Base-by-base conservation (phyloP, 345 rosid species). In the Melastoma malabathricum region DNA sequence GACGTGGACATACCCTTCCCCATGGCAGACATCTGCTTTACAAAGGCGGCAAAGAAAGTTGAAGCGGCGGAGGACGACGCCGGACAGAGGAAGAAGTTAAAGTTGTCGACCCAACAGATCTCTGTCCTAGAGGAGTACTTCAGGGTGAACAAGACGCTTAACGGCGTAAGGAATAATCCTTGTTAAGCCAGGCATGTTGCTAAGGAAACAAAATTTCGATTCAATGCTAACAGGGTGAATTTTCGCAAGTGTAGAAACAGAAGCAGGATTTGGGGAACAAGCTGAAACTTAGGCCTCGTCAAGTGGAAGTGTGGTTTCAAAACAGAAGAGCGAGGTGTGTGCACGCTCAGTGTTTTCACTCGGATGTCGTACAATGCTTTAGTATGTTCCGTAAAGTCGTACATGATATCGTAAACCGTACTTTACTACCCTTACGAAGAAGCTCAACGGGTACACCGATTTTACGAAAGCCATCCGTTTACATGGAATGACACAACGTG, bases 271-370 rank as follows among this genome's bases (percentile, higher is more conserved):
- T 60, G 58, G 64, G 58, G 13, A 53, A 41, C 9, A 57, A 16
- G 15, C 44, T 60, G 15, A 60, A 43, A 17, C 64, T 60, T 18
- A 51, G 64, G 23, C 64, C 58, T 3, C 52, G 58, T 22, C 64
- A 53, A 60, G 59, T 60, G 47, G 64, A 60, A 47, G 64, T 60
- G n/a, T 60, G 64, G 64, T 60, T 60, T 52, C 64, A 60, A 47
- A 60, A 60, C 15, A 47, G 64, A 34, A 60, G 59, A 46, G 64
- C 59, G 44, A 52, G 64, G 64, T 60, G 13, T 5, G 22, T 41
- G 39, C 22, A 10, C 5, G 12, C 15, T n/a, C n/a, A n/a, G n/a
- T n/a, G 2, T 22, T 22, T 22, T 22, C 25, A 4, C 25, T 22
- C 4, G 25, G 25, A 15, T 20, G 53, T 18, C 34, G 18, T 27